A percentile compares a stretch with the other conserved stretches of the same genome.
Conservation (phyloP, 305 asterid genomes). For the Fraxinus platypoda region DNA sequence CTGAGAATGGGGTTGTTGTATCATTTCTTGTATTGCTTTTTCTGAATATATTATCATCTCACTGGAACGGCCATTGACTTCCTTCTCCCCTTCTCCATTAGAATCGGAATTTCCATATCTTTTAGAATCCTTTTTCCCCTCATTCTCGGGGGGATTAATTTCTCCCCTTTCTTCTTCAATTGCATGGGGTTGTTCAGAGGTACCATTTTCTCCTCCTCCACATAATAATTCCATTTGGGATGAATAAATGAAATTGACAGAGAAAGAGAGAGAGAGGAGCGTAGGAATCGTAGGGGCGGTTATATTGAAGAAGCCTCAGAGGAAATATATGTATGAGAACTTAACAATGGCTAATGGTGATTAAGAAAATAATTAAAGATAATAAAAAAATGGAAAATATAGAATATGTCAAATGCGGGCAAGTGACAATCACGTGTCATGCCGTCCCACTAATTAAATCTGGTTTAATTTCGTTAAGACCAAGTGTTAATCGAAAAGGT, state of each 20-base stretch:
- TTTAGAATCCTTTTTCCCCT: background rate
- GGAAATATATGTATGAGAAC: constrained; percentile 2
- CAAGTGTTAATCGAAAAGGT: background rate
- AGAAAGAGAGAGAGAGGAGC: constrained; percentile 10
- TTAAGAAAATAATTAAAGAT: background rate
- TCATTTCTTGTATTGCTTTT: constrained; percentile 15
- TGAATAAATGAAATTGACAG: constrained; percentile 17
- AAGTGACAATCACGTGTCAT: background rate
- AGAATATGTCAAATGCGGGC: background rate
- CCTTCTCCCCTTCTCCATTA: background rate
- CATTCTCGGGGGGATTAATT: background rate
- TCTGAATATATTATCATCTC: background rate
- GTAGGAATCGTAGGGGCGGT: constrained; percentile 26
- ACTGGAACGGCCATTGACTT: background rate
- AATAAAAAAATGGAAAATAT: background rate
- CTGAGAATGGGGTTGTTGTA: constrained; percentile 49
- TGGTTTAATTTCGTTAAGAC: background rate
- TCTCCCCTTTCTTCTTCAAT: constrained; percentile 4
- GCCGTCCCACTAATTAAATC: constrained; percentile 2
- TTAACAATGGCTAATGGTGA: background rate
- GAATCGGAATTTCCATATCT: background rate
- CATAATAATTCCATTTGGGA: constrained; percentile 8
- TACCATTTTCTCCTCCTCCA: constrained; percentile 12
- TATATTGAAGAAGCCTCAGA: constrained; percentile 18
- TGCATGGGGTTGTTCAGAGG: background rate